Conservation (phyloP, 2,329 filamentous ascomycete species). For the Anthostomella pinea region DNA sequence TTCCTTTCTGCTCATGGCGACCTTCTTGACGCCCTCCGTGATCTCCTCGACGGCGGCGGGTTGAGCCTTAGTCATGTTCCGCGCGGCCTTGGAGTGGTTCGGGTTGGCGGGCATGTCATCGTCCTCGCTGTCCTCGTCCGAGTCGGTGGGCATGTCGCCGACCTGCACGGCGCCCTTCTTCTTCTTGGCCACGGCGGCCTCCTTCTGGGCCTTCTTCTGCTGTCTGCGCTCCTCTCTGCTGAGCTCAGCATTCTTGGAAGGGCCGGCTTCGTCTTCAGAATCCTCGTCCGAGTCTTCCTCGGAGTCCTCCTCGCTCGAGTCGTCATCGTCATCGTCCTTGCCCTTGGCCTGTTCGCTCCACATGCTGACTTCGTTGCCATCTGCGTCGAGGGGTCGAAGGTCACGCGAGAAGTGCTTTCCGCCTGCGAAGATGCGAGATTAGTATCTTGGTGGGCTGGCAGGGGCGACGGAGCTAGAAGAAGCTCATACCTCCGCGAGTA, state of each 20-base stretch:
- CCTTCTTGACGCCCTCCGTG: slow-evolving; percentile 54
- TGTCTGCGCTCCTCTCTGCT: slow-evolving; percentile 87
- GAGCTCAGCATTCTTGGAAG: slow-evolving; percentile 50
- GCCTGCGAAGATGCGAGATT: too few species aligned
- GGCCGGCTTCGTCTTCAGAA: slow-evolving; percentile 46
- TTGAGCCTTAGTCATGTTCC: slow-evolving; percentile 53
- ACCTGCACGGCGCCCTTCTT: slow-evolving; percentile 70
- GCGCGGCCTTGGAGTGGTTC: slow-evolving; percentile 79
- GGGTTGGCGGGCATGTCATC: slow-evolving; percentile 80
- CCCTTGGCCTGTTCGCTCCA: slow-evolving; percentile 64
- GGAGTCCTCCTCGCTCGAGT: slow-evolving; percentile 48
- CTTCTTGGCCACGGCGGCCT: slow-evolving; percentile 77
- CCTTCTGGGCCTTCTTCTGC: slow-evolving; percentile 85
- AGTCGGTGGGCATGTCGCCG: slow-evolving; percentile 79
- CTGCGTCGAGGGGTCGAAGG: slow-evolving; percentile 80
- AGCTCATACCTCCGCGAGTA: slow-evolving; percentile 83
- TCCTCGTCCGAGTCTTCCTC: slow-evolving; percentile 36
- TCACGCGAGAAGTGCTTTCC: slow-evolving; percentile 95
- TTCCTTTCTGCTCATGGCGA: slow-evolving; percentile 52
- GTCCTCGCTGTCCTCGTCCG: slow-evolving; percentile 54
- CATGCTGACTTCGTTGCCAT: slow-evolving; percentile 86
- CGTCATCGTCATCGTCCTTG: slow-evolving; percentile 49
- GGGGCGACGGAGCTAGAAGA: too few species aligned
- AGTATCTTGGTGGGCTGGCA: too few species aligned
- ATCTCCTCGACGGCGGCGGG: slow-evolving; percentile 44